These are phyloP conservation scores for Encephalitozoon cuniculi DNA, from an alignment of 371 early-diverging fungal species.

Conservation along the genomic window DNA sequence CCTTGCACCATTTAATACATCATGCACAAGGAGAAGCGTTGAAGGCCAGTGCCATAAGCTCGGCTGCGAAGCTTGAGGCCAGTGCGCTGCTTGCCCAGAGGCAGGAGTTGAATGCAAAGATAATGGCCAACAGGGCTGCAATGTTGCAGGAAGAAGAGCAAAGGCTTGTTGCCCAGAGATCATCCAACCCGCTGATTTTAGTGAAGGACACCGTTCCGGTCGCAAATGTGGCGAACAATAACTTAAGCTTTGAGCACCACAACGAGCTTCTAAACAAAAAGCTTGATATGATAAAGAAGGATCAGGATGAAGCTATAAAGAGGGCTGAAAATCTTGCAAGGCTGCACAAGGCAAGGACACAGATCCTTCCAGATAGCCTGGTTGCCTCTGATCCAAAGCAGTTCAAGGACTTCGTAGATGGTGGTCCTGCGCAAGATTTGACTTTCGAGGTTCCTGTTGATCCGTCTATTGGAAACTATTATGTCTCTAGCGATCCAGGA, in stretches of 20 bases:
- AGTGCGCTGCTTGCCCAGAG: not conserved
- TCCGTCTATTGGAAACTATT: not conserved
- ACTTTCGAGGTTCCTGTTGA: constrained; percentile 2
- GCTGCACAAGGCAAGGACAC: not conserved
- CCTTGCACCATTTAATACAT: not conserved
- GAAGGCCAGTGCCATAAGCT: not conserved
- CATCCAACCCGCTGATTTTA: not conserved
- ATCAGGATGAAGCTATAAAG: not conserved
- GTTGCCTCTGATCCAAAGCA: not conserved
- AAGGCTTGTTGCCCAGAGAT: not conserved
- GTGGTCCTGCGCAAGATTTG: not conserved
- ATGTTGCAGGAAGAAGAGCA: not conserved
- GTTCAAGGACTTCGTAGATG: not conserved
- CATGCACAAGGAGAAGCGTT: not conserved
- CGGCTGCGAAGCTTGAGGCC: not conserved
- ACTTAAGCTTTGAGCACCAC: not conserved
- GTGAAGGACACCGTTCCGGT: not conserved
- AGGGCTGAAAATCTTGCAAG: not conserved
- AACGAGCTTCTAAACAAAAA: not conserved
- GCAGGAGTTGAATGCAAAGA: not conserved
- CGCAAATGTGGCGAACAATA: not conserved
- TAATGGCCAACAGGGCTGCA: not conserved
- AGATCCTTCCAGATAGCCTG: not conserved
- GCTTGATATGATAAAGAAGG: not conserved
- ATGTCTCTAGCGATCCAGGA: not conserved